Evolutionary conservation across 164 flowering plant genomes (phyloP).

Genomic region (Aristolochia contorta): DNA sequence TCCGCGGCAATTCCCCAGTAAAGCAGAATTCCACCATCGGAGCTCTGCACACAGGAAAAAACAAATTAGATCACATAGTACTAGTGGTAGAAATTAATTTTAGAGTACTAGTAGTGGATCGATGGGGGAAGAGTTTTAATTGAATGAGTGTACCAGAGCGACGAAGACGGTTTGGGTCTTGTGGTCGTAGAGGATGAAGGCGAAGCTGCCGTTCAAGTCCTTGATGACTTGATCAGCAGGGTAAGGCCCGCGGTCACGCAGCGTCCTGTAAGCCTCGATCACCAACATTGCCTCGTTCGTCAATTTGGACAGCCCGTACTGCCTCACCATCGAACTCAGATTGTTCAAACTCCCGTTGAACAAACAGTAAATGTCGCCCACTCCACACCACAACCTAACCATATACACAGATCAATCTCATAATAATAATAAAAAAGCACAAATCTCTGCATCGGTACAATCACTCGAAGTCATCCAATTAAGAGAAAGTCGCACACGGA

Average conservation of each 20-base stretch:
- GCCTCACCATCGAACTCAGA: constrained; percentile 41
- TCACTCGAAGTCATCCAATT: too few relatives aligned
- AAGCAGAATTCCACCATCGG: constrained; percentile 5
- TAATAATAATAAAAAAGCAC: too few relatives aligned
- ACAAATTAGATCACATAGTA: too few relatives aligned
- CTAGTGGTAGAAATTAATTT: too few relatives aligned
- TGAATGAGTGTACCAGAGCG: constrained; percentile 32
- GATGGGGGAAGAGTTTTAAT: too few relatives aligned
- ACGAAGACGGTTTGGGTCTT: constrained; percentile 55
- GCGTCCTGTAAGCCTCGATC: constrained; percentile 78
- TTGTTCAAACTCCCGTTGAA: constrained; percentile 78
- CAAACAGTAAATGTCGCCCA: constrained; percentile 71
- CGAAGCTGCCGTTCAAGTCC: constrained; percentile 81
- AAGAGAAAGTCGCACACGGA: too few relatives aligned
- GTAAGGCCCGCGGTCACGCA: constrained; percentile 80
- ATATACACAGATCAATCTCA: too few relatives aligned
- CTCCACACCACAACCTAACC: constrained; percentile 70
- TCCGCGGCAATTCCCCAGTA: constrained; percentile 93
- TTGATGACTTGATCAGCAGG: constrained; percentile 93
- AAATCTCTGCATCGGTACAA: too few relatives aligned
- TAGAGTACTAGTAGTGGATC: too few relatives aligned
- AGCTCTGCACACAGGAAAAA: not conserved
- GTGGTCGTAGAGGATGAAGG: constrained; percentile 73
- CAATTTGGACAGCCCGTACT: constrained; percentile 66
- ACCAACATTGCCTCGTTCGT: constrained; percentile 71